Evolutionary conservation across 176 grass and related monocot genomes (phyloP).

Genomic region (Ananas comosus): DNA sequence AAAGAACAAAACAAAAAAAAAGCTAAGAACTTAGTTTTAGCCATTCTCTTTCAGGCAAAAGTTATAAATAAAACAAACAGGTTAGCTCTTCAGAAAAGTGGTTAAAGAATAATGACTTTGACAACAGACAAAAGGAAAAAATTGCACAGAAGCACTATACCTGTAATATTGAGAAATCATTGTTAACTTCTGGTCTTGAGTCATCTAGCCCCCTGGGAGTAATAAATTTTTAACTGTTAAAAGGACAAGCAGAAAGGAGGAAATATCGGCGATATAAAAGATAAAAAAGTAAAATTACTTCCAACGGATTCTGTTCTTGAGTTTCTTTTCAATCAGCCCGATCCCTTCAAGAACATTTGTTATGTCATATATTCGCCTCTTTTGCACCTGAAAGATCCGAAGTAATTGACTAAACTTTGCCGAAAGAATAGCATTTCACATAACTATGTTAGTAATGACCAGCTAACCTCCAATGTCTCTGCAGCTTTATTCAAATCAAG

Average conservation of each 20-base stretch:
- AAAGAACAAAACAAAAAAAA: conserved; percentile 9
- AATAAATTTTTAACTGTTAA: conserved; percentile 18
- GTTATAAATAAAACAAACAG: neutral
- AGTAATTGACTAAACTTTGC: neutral
- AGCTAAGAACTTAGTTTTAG: neutral
- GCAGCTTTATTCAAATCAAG: conserved; percentile 80
- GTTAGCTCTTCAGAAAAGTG: neutral
- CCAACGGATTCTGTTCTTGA: conserved; percentile 72
- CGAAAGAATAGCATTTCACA: neutral
- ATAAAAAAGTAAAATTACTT: conserved; percentile 45
- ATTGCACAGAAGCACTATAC: conserved; percentile 25
- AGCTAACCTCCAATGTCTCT: conserved; percentile 50
- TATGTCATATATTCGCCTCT: conserved; percentile 94
- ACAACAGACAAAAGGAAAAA: neutral
- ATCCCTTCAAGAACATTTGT: conserved; percentile 99
- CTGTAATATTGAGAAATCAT: conserved; percentile 55
- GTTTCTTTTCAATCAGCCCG: conserved; percentile 88
- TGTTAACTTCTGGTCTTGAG: conserved; percentile 38
- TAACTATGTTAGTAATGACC: conserved; percentile 15
- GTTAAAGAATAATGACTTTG: neutral
- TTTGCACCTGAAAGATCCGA: conserved; percentile 57
- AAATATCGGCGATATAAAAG: conserved; percentile 15
- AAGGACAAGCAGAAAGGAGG: conserved; percentile 24
- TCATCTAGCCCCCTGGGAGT: conserved; percentile 46
- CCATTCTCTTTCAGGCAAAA: neutral